phyloP scores from a whole-genome alignment of 2,329 filamentous ascomycete species.

The Ceratocystiopsis minuta region DNA sequence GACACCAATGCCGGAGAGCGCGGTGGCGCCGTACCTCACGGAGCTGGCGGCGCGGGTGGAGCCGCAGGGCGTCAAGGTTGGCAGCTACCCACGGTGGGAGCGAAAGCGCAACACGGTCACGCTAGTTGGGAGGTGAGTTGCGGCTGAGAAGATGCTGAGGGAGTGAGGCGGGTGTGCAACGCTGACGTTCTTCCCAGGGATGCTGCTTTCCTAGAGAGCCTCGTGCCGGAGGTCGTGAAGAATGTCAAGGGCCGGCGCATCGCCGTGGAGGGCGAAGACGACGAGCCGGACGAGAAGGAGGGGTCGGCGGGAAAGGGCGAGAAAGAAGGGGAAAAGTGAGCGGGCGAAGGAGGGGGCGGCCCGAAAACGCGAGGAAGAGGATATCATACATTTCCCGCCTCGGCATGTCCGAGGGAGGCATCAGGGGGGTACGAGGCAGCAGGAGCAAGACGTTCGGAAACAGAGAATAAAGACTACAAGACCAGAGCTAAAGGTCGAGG shows the following conservation, averaged over 20 bases:
- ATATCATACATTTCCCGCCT: no score
- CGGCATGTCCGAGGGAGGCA: no score
- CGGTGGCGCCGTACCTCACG: slow-evolving; percentile 66
- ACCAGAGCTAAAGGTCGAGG: no score
- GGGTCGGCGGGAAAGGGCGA: no score
- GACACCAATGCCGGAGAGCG: slow-evolving; percentile 75
- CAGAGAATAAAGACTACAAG: no score
- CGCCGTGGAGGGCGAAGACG: slow-evolving; percentile 51
- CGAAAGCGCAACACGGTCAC: slow-evolving; percentile 81
- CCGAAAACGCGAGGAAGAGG: no score
- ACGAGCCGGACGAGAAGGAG: slow-evolving; percentile 30
- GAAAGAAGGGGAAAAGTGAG: no score
- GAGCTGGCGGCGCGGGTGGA: slow-evolving; percentile 58
- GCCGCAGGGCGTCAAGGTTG: slow-evolving; percentile 70
- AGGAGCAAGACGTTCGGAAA: no score
- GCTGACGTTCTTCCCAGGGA: no score
- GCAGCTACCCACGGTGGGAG: slow-evolving; percentile 86
- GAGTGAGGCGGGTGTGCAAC: neutral
- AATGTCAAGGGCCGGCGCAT: slow-evolving; percentile 60
- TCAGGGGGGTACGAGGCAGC: no score
- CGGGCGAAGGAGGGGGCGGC: no score
- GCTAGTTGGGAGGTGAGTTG: slow-evolving; percentile 45
- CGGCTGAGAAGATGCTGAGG: no score
- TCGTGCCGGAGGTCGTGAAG: slow-evolving; percentile 60
- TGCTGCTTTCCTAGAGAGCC: slow-evolving; percentile 48